Conservation (phyloP, 305 asterid genomes). For the Nicotiana rustica region DNA sequence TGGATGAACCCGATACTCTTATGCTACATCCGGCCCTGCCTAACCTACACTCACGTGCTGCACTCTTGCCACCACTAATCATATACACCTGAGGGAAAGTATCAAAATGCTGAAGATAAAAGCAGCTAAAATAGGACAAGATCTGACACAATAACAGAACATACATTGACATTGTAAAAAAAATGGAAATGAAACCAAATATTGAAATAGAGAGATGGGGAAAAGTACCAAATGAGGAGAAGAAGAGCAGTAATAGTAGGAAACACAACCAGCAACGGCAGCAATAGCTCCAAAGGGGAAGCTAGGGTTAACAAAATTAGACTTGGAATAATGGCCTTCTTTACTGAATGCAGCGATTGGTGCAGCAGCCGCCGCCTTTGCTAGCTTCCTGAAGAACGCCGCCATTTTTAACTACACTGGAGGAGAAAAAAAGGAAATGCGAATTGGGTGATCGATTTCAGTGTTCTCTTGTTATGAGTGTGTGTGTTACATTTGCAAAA, state of each 20-base stretch:
- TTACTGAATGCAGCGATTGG: conserved; percentile 56
- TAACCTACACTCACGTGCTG: too few relatives aligned
- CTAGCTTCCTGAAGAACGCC: conserved; percentile 54
- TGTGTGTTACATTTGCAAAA: too few relatives aligned
- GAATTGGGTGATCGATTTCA: too few relatives aligned
- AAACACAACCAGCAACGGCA: conserved; percentile 75
- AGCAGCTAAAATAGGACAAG: background rate
- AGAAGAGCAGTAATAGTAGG: conserved; percentile 65
- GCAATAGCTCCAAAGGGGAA: conserved; percentile 78
- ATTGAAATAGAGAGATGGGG: conserved; percentile 20
- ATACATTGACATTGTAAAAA: background rate
- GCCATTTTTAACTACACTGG: conserved; percentile 49
- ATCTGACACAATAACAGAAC: background rate
- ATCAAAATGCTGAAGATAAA: conserved; percentile 8
- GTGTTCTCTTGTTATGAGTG: too few relatives aligned
- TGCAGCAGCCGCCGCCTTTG: conserved; percentile 56
- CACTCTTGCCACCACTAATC: background rate
- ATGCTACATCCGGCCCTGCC: too few relatives aligned
- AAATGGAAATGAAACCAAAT: conserved; percentile 2
- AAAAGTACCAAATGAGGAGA: conserved; percentile 65
- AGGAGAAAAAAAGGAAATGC: too few relatives aligned
- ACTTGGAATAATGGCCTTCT: conserved; percentile 51
- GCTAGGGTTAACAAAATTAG: conserved; percentile 48
- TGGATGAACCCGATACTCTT: too few relatives aligned
- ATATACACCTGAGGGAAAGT: background rate